A percentile compares a stretch with the other conserved stretches of the same genome.
phyloP scores from a whole-genome alignment of 768 basidiomycete genomes.

The Lanmaoa rubissima region DNA sequence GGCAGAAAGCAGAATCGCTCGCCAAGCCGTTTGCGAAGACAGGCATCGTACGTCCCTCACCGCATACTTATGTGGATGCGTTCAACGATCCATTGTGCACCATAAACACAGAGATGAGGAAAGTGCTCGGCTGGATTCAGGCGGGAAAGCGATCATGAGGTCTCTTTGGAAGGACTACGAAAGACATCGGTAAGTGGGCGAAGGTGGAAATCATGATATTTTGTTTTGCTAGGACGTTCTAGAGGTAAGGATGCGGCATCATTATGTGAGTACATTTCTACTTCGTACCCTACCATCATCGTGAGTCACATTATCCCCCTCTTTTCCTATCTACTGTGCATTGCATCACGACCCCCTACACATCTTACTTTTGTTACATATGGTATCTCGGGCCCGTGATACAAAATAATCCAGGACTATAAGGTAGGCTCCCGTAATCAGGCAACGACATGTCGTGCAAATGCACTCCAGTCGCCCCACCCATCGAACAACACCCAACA shows the following conservation, averaged over 20 bases:
- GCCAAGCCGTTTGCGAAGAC: too few relatives aligned
- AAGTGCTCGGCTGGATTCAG: too few relatives aligned
- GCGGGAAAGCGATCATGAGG: too few relatives aligned
- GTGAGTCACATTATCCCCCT: too few relatives aligned
- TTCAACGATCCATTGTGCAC: too few relatives aligned
- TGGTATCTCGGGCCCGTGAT: slow-evolving; percentile 11
- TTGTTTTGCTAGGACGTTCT: background rate
- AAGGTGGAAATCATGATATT: too few relatives aligned
- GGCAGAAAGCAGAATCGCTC: too few relatives aligned
- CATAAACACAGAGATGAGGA: too few relatives aligned
- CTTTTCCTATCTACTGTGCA: background rate
- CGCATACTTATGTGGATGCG: too few relatives aligned
- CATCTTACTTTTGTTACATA: background rate
- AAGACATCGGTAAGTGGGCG: too few relatives aligned
- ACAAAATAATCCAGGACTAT: slow-evolving; percentile 9
- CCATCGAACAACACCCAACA: background rate
- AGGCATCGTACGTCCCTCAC: too few relatives aligned
- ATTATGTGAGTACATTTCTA: background rate
- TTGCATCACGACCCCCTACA: background rate
- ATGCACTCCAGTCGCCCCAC: background rate
- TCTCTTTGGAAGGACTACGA: too few relatives aligned
- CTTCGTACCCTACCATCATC: background rate
- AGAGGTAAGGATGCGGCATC: background rate
- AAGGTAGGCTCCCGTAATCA: background rate
- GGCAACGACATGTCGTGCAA: background rate